Conservation (phyloP, 2,329 filamentous ascomycete species). For the Karstenula rhodostoma region DNA sequence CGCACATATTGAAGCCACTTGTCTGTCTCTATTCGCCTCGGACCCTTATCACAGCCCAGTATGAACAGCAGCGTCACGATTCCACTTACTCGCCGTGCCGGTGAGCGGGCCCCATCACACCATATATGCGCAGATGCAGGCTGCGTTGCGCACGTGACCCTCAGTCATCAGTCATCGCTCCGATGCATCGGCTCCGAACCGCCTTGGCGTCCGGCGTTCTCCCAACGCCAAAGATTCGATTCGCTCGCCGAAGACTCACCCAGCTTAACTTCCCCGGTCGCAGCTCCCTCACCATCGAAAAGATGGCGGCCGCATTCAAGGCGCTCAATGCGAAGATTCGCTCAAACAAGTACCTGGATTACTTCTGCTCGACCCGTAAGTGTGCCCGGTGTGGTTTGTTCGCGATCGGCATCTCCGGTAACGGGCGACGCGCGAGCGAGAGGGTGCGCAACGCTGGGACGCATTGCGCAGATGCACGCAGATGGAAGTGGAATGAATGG, state of each 20-base stretch:
- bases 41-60: background rate
- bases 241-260: conserved; percentile 19
- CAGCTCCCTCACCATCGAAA: conserved; percentile 23
- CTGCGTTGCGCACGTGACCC: conserved; percentile 6
- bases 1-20: background rate
- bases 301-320: conserved; percentile 63
- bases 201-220: conserved; percentile 16
- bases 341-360: conserved; percentile 59
- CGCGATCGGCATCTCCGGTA: conserved; percentile 7
- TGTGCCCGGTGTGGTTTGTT: conserved; percentile 21
- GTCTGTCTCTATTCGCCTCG: background rate
- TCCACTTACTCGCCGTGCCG: background rate
- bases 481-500: background rate
- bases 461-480: background rate
- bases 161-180: background rate
- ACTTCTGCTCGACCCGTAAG: conserved; percentile 64
- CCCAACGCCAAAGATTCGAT: conserved; percentile 12
- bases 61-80: background rate
- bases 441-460: background rate
- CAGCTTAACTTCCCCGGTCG: conserved; percentile 14
- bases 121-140: background rate
- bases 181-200: conserved; percentile 12
- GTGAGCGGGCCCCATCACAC: background rate
- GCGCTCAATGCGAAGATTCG: conserved; percentile 63
- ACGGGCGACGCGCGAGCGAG: conserved; percentile 5